Evolutionary conservation across 2,329 filamentous ascomycete species (phyloP).

Genomic region (Cercospora berteroae): DNA sequence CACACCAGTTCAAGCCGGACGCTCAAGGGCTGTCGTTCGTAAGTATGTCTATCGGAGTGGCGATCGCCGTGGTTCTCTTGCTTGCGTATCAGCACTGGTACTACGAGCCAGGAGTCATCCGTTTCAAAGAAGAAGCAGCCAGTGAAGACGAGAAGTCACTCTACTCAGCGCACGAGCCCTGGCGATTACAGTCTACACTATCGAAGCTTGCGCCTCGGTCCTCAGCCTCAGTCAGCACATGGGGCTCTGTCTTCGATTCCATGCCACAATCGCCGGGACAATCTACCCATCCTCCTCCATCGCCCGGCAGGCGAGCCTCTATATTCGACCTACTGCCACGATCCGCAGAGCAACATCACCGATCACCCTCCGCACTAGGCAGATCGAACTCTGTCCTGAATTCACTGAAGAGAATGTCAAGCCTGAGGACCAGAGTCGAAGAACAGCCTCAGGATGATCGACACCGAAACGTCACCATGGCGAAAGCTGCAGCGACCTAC

Average conservation of each 20-base stretch:
- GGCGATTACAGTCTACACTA: not conserved
- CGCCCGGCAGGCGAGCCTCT: conserved; percentile 1
- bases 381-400: not conserved
- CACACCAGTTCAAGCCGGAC: conserved; percentile 36
- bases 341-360: not conserved
- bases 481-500: conserved; percentile 26
- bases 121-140: conserved; percentile 16
- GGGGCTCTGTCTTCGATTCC: not conserved
- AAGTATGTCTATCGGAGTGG: conserved; percentile 36
- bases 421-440: not conserved
- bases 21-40: conserved; percentile 38
- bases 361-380: not conserved
- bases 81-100: conserved; percentile 35
- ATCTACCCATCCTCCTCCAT: not conserved
- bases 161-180: not conserved
- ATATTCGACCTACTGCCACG: not conserved
- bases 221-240: not conserved
- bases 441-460: conserved; percentile 6
- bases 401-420: conserved; percentile 11
- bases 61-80: conserved; percentile 31
- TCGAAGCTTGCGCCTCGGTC: not conserved
- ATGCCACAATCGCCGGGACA: not conserved
- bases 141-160: conserved; percentile 14
- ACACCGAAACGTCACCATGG: conserved; percentile 22
- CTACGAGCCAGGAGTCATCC: conserved; percentile 21